Evolutionary conservation across 371 early-diverging fungal species (phyloP).

Genomic region (Chytridium lagenaria): DNA sequence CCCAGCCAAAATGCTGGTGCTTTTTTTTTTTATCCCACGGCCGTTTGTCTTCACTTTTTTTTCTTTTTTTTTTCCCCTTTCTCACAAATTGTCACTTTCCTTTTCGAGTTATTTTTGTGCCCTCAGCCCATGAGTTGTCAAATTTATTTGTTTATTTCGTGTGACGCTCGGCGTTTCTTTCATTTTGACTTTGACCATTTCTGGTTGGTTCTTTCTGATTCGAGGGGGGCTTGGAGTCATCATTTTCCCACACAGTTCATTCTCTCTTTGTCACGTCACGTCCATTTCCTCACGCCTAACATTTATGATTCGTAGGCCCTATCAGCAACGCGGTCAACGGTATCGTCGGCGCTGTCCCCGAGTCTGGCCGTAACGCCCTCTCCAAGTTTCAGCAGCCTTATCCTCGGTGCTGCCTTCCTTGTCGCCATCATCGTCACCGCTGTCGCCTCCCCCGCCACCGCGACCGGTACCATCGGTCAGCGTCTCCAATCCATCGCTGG

Average conservation of each 20-base stretch:
- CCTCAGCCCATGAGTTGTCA: too few species aligned
- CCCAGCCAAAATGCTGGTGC: too few species aligned
- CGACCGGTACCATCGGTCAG: conserved; percentile 65
- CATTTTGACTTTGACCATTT: background rate
- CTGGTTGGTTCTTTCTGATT: background rate
- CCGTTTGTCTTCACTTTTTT: too few species aligned
- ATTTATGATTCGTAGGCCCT: background rate
- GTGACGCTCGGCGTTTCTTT: background rate
- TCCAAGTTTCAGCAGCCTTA: too few species aligned
- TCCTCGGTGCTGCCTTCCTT: conserved; percentile 58
- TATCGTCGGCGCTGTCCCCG: conserved; percentile 12
- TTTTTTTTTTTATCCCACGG: too few species aligned
- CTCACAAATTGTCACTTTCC: too few species aligned
- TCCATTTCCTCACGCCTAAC: background rate
- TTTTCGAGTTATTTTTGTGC: too few species aligned
- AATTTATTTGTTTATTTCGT: too few species aligned
- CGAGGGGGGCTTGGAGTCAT: background rate
- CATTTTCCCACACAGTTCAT: background rate
- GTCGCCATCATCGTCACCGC: conserved; percentile 60
- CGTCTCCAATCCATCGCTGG: conserved; percentile 81
- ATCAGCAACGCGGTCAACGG: background rate
- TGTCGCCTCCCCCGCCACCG: conserved; percentile 56
- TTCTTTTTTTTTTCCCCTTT: too few species aligned
- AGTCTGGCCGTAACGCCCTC: background rate
- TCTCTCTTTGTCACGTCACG: conserved; percentile 22